A percentile compares a stretch with the other conserved stretches of the same genome.
Evolutionary conservation across 2,329 filamentous ascomycete genomes (phyloP).

Genomic region (Didymellaceae sp.): DNA sequence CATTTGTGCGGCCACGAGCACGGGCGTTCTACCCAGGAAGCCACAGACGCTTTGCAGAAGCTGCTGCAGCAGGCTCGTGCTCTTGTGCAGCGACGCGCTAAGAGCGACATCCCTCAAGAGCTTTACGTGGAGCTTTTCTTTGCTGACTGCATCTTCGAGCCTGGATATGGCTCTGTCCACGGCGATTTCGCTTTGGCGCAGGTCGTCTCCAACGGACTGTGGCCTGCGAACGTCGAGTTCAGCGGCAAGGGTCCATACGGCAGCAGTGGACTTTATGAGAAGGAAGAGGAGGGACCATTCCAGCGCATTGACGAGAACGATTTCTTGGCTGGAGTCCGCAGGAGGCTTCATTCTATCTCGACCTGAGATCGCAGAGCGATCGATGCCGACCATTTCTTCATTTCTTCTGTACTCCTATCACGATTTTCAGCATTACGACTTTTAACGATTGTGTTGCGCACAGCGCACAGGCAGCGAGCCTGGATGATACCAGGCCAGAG

Average conservation of each 20-base stretch:
- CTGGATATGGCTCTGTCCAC: conserved; percentile 54
- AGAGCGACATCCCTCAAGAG: conserved; percentile 45
- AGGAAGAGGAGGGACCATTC: conserved; percentile 53
- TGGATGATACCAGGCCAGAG: conserved; percentile 45
- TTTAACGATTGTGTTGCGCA: conserved; percentile 32
- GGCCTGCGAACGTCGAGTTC: conserved; percentile 48
- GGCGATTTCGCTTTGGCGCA: conserved; percentile 57
- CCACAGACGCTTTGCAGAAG: conserved; percentile 47
- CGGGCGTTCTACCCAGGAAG: conserved; percentile 44
- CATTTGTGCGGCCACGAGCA: conserved; percentile 54
- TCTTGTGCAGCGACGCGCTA: conserved; percentile 49
- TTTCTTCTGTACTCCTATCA: conserved; percentile 32
- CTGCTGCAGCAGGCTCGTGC: conserved; percentile 51
- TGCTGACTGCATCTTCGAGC: conserved; percentile 59
- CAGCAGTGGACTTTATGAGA: conserved; percentile 57
- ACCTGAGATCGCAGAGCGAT: conserved; percentile 40
- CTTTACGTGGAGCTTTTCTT: conserved; percentile 60
- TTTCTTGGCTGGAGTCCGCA: conserved; percentile 48
- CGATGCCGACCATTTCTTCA: conserved; percentile 20
- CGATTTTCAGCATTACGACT: conserved; percentile 30
- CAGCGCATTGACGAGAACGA: conserved; percentile 48
- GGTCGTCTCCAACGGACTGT: conserved; percentile 49
- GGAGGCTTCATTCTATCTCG: conserved; percentile 45
- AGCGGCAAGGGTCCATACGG: conserved; percentile 58
- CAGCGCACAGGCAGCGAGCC: conserved; percentile 31